Evolutionary conservation across 2,329 filamentous ascomycete genomes (phyloP).

Genomic region (Ascochyta clinopodiicola): DNA sequence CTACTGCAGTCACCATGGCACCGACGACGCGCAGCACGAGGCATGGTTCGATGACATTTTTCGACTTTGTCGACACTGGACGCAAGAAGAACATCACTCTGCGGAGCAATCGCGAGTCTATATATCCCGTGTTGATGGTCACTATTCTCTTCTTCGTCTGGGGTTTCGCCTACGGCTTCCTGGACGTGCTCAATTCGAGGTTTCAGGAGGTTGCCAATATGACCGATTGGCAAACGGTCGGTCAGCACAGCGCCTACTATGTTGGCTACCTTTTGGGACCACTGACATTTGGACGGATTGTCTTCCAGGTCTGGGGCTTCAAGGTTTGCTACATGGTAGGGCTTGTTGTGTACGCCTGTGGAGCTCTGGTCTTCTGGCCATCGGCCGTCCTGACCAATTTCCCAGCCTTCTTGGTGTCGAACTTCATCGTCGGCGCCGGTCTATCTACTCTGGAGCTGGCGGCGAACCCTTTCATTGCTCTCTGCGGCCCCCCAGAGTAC

Average conservation of each 20-base stretch:
- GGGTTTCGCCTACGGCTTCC: conserved; percentile 87
- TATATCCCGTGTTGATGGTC: conserved; percentile 76
- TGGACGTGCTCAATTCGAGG: conserved; percentile 79
- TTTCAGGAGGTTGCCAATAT: conserved; percentile 69
- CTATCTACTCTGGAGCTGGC: conserved; percentile 66
- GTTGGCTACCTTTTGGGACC: conserved; percentile 74
- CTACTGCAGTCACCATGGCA: conserved; percentile 41
- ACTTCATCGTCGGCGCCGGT: conserved; percentile 67
- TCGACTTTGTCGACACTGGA: conserved; percentile 76
- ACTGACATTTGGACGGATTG: conserved; percentile 67
- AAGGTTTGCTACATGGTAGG: conserved; percentile 67
- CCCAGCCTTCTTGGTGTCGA: conserved; percentile 65
- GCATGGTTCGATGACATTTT: conserved; percentile 61
- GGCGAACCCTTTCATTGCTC: conserved; percentile 67
- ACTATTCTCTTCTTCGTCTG: conserved; percentile 85
- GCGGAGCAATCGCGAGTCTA: conserved; percentile 67
- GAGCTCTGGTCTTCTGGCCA: conserved; percentile 68
- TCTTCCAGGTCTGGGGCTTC: conserved; percentile 67
- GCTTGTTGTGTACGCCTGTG: conserved; percentile 67
- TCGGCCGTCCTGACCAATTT: conserved; percentile 68
- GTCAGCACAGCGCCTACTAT: conserved; percentile 74
- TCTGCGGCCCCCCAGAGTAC: conserved; percentile 67
- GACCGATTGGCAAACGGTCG: conserved; percentile 67
- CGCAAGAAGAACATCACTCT: conserved; percentile 73
- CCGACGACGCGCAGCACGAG: conserved; percentile 30